Evolutionary conservation across 169 alveolate species (phyloP).

Genomic region (Fabrea salina): DNA sequence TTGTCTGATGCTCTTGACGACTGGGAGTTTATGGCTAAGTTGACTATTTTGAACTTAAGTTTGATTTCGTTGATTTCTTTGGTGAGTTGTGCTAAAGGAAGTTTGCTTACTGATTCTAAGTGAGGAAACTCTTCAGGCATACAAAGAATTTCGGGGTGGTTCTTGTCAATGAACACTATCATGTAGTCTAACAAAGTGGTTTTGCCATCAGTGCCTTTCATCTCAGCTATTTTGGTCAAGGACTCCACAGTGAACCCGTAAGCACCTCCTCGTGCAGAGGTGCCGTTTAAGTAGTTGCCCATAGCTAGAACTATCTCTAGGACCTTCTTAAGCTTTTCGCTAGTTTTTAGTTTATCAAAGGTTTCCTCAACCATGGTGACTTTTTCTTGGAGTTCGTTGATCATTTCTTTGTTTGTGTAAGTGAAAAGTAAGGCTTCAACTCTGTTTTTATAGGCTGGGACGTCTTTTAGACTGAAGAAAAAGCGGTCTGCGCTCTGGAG

Average conservation of each 20-base stretch:
- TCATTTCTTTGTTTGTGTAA: conserved; percentile 31
- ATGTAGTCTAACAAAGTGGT: conserved; percentile 41
- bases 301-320: conserved; percentile 40
- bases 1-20: not conserved
- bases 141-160: not conserved
- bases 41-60: not conserved
- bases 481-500: conserved; percentile 41
- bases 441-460: conserved; percentile 37
- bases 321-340: conserved; percentile 40
- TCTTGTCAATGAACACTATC: not conserved
- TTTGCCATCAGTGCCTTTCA: conserved; percentile 52
- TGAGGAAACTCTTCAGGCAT: not conserved
- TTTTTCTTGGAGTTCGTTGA: conserved; percentile 24
- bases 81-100: conserved; percentile 5
- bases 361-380: conserved; percentile 38
- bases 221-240: conserved; percentile 39
- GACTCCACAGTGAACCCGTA: conserved; percentile 49
- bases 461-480: conserved; percentile 31
- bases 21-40: not conserved
- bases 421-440: conserved; percentile 45
- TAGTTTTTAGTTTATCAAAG: conserved; percentile 29
- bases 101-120: not conserved
- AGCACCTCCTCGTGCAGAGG: conserved; percentile 52
- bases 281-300: conserved; percentile 56
- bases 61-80: not conserved